Conservation (phyloP, 192 early-diverging fungal species). For the Borealophlyctis nickersoniae region DNA sequence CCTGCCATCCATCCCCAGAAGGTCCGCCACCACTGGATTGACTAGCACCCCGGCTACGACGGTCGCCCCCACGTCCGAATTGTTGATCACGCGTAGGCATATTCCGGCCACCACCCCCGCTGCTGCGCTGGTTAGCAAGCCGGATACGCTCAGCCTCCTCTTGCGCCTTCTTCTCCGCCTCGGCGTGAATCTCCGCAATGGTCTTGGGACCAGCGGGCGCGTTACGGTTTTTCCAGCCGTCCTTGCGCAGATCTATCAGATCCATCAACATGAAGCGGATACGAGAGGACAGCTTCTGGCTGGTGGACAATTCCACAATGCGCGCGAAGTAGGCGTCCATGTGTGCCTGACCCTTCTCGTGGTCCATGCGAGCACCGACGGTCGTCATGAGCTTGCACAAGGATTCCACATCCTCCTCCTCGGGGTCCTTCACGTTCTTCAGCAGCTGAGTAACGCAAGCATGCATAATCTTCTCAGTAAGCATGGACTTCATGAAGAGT, state of each 20-base stretch:
- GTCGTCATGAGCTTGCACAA: slow-evolving; percentile 89
- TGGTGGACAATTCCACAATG: slow-evolving; percentile 72
- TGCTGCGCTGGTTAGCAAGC: slow-evolving; percentile 57
- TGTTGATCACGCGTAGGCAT: slow-evolving; percentile 64
- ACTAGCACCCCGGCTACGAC: slow-evolving; percentile 47
- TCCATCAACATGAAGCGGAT: slow-evolving; percentile 93
- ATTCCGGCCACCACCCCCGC: slow-evolving; percentile 41
- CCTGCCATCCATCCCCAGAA: slow-evolving; percentile 62
- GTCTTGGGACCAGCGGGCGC: slow-evolving; percentile 77
- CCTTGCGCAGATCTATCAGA: slow-evolving; percentile 76
- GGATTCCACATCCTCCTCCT: slow-evolving; percentile 94
- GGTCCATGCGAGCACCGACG: slow-evolving; percentile 79
- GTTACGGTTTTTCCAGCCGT: slow-evolving; percentile 70
- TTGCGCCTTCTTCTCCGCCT: slow-evolving; percentile 58
- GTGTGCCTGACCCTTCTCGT: slow-evolving; percentile 48
- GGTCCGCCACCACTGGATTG: slow-evolving; percentile 36
- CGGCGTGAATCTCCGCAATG: slow-evolving; percentile 88
- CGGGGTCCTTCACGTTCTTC: slow-evolving; percentile 62
- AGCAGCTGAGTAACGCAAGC: slow-evolving; percentile 83
- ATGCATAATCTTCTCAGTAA: slow-evolving; percentile 95
- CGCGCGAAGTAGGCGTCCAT: slow-evolving; percentile 88
- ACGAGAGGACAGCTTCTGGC: slow-evolving; percentile 71
- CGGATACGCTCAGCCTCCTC: slow-evolving; percentile 67
- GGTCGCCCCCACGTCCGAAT: slow-evolving; percentile 52
- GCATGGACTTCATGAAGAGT: slow-evolving; percentile 84